These are phyloP conservation scores for Suhomyces canberraensis DNA, from an alignment of 805 yeast genomes.

Conservation along the genomic window DNA sequence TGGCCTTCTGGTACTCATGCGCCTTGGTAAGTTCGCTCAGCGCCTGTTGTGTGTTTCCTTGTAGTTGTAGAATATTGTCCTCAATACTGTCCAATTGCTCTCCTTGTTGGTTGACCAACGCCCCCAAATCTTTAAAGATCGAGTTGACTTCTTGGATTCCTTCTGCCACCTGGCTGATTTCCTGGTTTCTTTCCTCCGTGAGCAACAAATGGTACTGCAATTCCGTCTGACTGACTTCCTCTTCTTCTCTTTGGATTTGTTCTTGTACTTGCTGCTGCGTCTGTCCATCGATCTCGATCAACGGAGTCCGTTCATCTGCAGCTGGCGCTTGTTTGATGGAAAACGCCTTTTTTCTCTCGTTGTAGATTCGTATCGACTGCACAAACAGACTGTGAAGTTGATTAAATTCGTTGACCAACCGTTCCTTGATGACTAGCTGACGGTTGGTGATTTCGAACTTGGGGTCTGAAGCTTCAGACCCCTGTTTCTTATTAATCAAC, in stretches of 20 bases:
- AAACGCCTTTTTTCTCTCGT: constrained; percentile 40
- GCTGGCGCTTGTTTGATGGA: constrained; percentile 3
- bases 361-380: constrained; percentile 43
- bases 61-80: constrained; percentile 64
- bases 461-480: constrained; percentile 4
- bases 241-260: constrained; percentile 33
- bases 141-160: constrained; percentile 85
- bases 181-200: constrained; percentile 70
- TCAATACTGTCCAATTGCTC: constrained; percentile 80
- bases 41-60: constrained; percentile 66
- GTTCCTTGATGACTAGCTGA: constrained; percentile 46
- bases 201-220: constrained; percentile 61
- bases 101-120: constrained; percentile 80
- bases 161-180: constrained; percentile 65
- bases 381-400: constrained; percentile 46
- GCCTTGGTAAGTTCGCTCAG: constrained; percentile 70
- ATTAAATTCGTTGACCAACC: constrained; percentile 55
- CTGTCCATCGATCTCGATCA: constrained; percentile 20
- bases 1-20: constrained; percentile 65
- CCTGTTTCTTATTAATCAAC: constrained; percentile 28
- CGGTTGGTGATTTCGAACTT: constrained; percentile 30
- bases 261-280: constrained; percentile 26
- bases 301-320: constrained; percentile 37
- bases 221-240: constrained; percentile 44
- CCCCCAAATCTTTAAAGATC: constrained; percentile 77